A percentile compares a stretch with the other conserved stretches of the same genome.
These are phyloP conservation scores for Pterocarpus macrocarpus DNA, from an alignment of 306 rosid species.

Conservation along the genomic window DNA sequence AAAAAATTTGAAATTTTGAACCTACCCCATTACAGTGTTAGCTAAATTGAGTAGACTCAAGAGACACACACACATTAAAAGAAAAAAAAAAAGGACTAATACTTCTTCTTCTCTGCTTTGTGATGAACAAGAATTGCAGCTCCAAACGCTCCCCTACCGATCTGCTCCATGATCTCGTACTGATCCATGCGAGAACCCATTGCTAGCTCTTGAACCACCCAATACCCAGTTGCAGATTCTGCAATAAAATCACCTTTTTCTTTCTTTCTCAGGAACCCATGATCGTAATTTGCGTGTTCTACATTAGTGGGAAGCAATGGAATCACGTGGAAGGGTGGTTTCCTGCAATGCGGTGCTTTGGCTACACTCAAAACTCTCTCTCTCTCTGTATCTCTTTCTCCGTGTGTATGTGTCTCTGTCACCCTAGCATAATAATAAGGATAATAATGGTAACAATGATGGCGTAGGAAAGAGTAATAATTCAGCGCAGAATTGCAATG, in stretches of 20 bases:
- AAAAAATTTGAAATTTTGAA: slow-evolving; percentile 16
- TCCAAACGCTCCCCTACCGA: slow-evolving; percentile 98
- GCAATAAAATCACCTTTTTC: too few species aligned
- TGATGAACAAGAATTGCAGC: slow-evolving; percentile 95
- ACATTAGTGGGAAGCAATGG: slow-evolving; percentile 30
- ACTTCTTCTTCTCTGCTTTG: slow-evolving; percentile 87
- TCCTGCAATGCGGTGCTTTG: slow-evolving; percentile 39
- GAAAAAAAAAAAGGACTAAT: neutral
- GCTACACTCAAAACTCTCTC: slow-evolving; percentile 32
- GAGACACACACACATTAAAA: neutral
- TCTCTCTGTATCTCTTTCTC: neutral
- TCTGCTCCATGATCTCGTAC: slow-evolving; percentile 98
- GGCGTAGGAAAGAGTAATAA: slow-evolving; percentile 3
- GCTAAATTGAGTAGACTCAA: neutral
- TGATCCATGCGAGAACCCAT: slow-evolving; percentile 96
- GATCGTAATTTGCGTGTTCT: neutral
- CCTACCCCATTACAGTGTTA: slow-evolving; percentile 1
- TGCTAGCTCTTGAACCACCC: slow-evolving; percentile 37
- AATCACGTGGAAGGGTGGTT: slow-evolving; percentile 13
- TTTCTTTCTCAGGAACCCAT: neutral
- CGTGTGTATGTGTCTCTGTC: neutral
- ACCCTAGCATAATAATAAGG: neutral
- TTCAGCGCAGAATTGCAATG: slow-evolving; percentile 23
- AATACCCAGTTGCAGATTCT: neutral
- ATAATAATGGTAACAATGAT: slow-evolving; percentile 3